Base-by-base conservation (phyloP, 768 basidiomycete species). In the Mycena rosella region DNA sequence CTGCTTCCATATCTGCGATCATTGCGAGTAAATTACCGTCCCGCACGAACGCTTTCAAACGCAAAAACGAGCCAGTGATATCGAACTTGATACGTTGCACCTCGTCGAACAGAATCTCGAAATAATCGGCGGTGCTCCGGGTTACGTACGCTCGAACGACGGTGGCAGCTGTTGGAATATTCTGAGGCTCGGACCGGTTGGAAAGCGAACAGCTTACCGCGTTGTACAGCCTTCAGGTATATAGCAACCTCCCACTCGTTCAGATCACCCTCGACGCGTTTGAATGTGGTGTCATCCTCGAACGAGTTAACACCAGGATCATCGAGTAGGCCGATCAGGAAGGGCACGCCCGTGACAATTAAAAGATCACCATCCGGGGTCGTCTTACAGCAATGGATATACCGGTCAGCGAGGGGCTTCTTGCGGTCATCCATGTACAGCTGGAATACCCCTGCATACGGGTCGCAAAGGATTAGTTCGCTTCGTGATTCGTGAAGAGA, bases 1-100 rank as follows among this genome's bases (percentile, higher is more conserved):
- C 61, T 14, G 61, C 56, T 22, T 71, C 69, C 69, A 71, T 71
- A 44, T 71, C 69, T 1, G 53, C 47, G 22, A 55, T 63, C 51
- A 67, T 53, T 1, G 34, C 64, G 20, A 70, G 42, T 7, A 70
- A 11, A 59, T 70, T 70, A 36, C 69, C 65, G 8, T 40, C 61
- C 1, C 27, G 32, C 2, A 63, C 52, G 34, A 71, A 56, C 1
- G 47, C 26, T 59, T 62, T 58, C 51, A 70, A 52, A 5, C 49
- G 11, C 22, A 70, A 15, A 24, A 44, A 26, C 32, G 49, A 54
- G 18, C 59, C 63, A 9, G 63, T 70, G 5, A 57, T 29, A 17
- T n/a, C 1, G 11, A 11, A 24, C 26, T 62, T 66, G 49, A 65
- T 26, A 10, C 40, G 15, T 29, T 38, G 40, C 8, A 69, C 30